Evolutionary conservation across 306 rosid species (phyloP), one percentile per base, ranked within the genome.

Genomic region (Pyrus betulifolia): DNA sequence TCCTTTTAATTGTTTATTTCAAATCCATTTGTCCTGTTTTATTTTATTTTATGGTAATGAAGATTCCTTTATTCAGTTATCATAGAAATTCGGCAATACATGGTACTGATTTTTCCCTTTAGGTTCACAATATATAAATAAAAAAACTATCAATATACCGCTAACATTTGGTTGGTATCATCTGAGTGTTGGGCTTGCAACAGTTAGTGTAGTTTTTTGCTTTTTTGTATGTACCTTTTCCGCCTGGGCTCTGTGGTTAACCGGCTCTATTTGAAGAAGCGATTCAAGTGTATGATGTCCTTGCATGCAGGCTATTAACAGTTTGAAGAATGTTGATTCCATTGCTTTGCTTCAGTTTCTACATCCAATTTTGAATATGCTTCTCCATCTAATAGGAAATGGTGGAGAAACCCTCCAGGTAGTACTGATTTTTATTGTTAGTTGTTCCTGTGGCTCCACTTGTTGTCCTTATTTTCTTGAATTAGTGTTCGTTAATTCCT

Each of bases 391-490:
- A 52, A 95, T 95, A 80, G 99, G 99, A 88, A 95, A 92, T 81
- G 99, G 99, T 40, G 99, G 99, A 86, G 99, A 95, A 87, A 95
- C 99, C 67, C 96, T 95, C 60, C 99, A 95, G 99, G 99, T 79
- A 61, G 49, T 52, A 68, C 61, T 78, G 61, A 59, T 63, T 46
- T 42, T 15, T 68, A 25, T 18, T 8, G 1, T 78, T 68, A 46
- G 55, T 25, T 10, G 64, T 14, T 46, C 52, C 62, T 70, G 67
- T 25, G 70, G 40, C 54, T 64, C 72, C 70, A 58, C 77, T 72
- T 12, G 42, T 73, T 66, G 23, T 74, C 71, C 19, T 65, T 40
- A 38, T 22, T 12, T 70, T 75, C 25, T 28, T 62, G 18, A n/a
- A 33, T 35, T 22, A 22, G 17, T 38, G 17, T 64, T 23, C 4